Percentiles rank a stretch among this genome's conserved stretches.
These are phyloP conservation scores for Entelexis paramagnoliae DNA, from an alignment of 1,139 yeast genomes.

Conservation along the genomic window DNA sequence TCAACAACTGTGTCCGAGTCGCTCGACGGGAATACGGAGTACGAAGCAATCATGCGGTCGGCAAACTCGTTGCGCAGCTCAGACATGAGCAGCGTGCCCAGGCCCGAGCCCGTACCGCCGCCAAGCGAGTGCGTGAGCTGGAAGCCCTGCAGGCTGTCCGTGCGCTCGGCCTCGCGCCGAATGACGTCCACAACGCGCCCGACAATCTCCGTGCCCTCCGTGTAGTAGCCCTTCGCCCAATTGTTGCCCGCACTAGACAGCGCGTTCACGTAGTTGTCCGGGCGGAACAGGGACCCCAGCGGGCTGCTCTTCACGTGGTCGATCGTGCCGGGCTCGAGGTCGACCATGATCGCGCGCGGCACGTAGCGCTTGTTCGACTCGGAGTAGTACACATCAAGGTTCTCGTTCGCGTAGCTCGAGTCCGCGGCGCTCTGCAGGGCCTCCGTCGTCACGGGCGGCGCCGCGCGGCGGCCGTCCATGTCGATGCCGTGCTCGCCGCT, in stretches of 20 bases:
- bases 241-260: conserved; percentile 90
- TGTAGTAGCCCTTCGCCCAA: conserved; percentile 95
- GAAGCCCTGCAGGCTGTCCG: conserved; percentile 89
- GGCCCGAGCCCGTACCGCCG: conserved; percentile 96
- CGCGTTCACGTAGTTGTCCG: conserved; percentile 81
- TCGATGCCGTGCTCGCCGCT: conserved; percentile 96
- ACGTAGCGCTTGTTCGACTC: conserved; percentile 67
- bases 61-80: conserved; percentile 81
- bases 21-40: conserved; percentile 82
- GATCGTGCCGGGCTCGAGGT: conserved; percentile 87
- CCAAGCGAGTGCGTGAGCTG: conserved; percentile 89
- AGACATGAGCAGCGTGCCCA: conserved; percentile 77
- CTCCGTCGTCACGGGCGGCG: neutral
- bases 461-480: conserved; percentile 45
- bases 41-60: conserved; percentile 93
- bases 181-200: conserved; percentile 81
- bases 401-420: conserved; percentile 36
- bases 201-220: conserved; percentile 89
- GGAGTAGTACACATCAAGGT: conserved; percentile 46
- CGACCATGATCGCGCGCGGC: conserved; percentile 86
- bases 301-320: conserved; percentile 69
- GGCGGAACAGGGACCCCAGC: conserved; percentile 77
- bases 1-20: conserved; percentile 88
- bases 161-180: conserved; percentile 87
- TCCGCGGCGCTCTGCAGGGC: conserved; percentile 8